Conservation (phyloP, 441 rosid species). For the Eutrema salsugineum region DNA sequence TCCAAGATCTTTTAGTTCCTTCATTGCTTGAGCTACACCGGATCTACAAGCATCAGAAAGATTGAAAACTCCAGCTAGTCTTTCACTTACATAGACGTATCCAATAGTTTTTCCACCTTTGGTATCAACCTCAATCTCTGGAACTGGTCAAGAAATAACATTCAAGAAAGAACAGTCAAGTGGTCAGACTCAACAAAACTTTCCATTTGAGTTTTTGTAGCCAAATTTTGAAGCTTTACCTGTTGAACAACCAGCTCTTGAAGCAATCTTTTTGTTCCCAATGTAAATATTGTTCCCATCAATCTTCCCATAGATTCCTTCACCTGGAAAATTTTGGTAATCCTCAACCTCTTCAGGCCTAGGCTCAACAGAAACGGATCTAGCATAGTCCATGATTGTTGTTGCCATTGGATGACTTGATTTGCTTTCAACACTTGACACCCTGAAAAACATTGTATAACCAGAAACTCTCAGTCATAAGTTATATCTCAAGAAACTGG, state of each 20-base stretch:
- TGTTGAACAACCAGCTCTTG: slow-evolving; percentile 50
- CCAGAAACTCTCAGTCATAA: not conserved
- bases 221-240: slow-evolving; percentile 35
- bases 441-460: slow-evolving; percentile 43
- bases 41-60: slow-evolving; percentile 80
- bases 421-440: slow-evolving; percentile 87
- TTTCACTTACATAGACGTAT: slow-evolving; percentile 47
- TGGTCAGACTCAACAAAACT: slow-evolving; percentile 8
- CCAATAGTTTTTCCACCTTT: slow-evolving; percentile 61
- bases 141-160: slow-evolving; percentile 35
- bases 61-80: slow-evolving; percentile 51
- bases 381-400: slow-evolving; percentile 59
- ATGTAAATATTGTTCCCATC: slow-evolving; percentile 66
- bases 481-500: not conserved
- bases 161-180: not conserved
- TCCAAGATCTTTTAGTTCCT: slow-evolving; percentile 48
- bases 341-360: slow-evolving; percentile 58
- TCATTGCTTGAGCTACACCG: slow-evolving; percentile 62
- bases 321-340: slow-evolving; percentile 75
- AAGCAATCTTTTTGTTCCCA: slow-evolving; percentile 69
- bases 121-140: slow-evolving; percentile 31
- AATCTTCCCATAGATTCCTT: slow-evolving; percentile 82
- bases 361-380: slow-evolving; percentile 55
- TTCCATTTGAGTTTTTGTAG: not conserved
- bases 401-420: slow-evolving; percentile 96